Percentiles rank a stretch among this genome's conserved stretches.
Conservation (phyloP, 2,329 filamentous ascomycete genomes). For the Nemania sp. region DNA sequence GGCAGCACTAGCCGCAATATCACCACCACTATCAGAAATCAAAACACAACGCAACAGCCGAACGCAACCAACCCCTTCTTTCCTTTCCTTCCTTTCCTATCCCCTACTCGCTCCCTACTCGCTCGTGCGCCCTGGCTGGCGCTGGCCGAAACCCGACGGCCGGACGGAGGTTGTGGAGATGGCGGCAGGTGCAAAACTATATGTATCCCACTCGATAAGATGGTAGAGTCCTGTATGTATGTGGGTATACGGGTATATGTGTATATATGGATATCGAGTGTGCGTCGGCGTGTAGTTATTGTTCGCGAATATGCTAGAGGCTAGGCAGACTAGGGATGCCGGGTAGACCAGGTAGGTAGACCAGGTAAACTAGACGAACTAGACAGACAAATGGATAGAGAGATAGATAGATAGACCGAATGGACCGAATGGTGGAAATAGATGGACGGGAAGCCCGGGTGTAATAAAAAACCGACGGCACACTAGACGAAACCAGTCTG, state of each 20-base stretch:
- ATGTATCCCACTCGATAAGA: background rate
- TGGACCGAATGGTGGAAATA: slow-evolving; percentile 7
- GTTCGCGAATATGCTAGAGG: background rate
- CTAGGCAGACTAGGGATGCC: background rate
- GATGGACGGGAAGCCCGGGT: slow-evolving; percentile 12
- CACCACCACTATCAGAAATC: background rate
- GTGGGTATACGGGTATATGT: background rate
- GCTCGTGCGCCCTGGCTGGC: background rate
- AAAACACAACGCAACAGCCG: background rate
- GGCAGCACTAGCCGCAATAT: slow-evolving; percentile 1
- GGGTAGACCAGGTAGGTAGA: background rate
- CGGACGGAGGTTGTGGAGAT: slow-evolving; percentile 21
- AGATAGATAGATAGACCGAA: background rate
- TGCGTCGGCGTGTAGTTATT: background rate
- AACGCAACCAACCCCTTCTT: background rate
- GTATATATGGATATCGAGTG: no score
- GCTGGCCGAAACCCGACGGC: slow-evolving; percentile 11
- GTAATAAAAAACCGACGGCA: slow-evolving; percentile 10
- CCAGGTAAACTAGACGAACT: no score
- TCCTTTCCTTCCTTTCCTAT: background rate
- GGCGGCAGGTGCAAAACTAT: background rate
- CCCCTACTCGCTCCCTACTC: background rate
- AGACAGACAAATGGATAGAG: no score
- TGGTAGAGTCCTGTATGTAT: background rate
- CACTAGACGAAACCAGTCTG: slow-evolving; percentile 21